phyloP scores from a whole-genome alignment of 768 basidiomycete genomes.

The Lactarius trivialis region DNA sequence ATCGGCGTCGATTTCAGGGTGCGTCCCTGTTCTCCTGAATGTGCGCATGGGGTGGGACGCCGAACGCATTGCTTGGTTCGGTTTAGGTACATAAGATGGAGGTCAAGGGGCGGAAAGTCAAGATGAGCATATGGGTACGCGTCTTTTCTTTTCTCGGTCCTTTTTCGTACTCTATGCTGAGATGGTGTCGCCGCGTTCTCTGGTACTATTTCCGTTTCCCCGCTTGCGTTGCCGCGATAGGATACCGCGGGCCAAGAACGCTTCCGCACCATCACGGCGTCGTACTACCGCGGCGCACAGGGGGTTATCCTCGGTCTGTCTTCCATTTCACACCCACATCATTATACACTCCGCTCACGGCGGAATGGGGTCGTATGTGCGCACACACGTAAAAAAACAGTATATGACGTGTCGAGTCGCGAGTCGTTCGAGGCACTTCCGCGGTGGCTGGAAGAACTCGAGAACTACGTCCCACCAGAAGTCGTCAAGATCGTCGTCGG shows the following conservation, averaged over 20 bases:
- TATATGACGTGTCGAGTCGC: conserved; percentile 91
- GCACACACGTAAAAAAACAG: conserved; percentile 34
- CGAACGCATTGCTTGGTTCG: too few species aligned
- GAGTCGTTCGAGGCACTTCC: conserved; percentile 94
- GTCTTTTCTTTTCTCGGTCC: conserved; percentile 6
- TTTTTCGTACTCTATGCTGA: not conserved
- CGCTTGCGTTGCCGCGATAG: conserved; percentile 33
- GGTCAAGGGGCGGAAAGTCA: conserved; percentile 74
- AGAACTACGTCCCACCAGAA: conserved; percentile 80
- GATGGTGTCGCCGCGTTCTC: too few species aligned
- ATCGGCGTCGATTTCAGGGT: conserved; percentile 84
- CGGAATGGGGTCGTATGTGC: too few species aligned
- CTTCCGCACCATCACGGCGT: conserved; percentile 90
- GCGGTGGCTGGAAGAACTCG: conserved; percentile 87
- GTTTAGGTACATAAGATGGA: conserved; percentile 83
- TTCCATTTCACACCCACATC: not conserved
- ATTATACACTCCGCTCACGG: not conserved
- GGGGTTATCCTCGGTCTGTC: conserved; percentile 66
- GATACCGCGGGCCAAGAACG: conserved; percentile 97
- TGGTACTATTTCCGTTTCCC: too few species aligned
- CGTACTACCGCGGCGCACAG: conserved; percentile 88
- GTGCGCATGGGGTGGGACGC: too few species aligned
- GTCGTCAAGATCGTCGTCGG: conserved; percentile 95
- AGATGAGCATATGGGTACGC: conserved; percentile 95
- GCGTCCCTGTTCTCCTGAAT: conserved; percentile 28